Base-by-base conservation (phyloP, 169 alveolate species). In the Plasmodium gaboni region DNA sequence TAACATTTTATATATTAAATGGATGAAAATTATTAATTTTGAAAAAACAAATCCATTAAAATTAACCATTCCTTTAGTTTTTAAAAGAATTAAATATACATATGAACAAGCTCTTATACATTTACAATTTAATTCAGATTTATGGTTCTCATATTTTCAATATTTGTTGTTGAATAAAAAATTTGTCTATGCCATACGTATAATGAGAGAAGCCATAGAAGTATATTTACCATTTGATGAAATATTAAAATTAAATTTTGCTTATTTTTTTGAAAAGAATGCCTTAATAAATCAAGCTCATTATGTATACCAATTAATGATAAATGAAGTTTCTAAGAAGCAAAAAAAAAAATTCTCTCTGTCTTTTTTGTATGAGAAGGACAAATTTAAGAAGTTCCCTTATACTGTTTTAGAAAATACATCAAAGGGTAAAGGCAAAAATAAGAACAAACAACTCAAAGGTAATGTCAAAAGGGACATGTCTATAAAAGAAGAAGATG, bases 141-240 rank as follows among this genome's bases (percentile, higher is more conserved):
- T 94, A 53, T 94, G 96, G 96, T 94, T 89, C 72, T 90, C 86
- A 32, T 92, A 92, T 76, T 94, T 94, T 85, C 96, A 94, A 73
- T 94, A 83, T 69, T 71, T 92, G 55, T 80, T 94, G 26, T 69
- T 88, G 68, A 89, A 76, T 65, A 89, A 72, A 65, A 68, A 69
- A 70, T 73, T 74, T 51, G 92, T 74, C 7, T 74, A 89, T 87
- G 96, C 71, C 24, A 76, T 68, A 76, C 12, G 88, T 32, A 53
- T 89, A 67, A 74, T 76, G 87, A 70, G 88, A 48, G 87, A 73
- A 28, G 87, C 91, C 10, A 78, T 61, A 13, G 74, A 55, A 64
- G 53, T 83, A 32, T 83, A 83, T 60, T 26, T 83, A 6, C 91
- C 91, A 12, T 83, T 68, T 68, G 83, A 83, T 57, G 91, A 83